phyloP scores from a whole-genome alignment of 1,284 basidiomycete species.

The Puccinia horiana region DNA sequence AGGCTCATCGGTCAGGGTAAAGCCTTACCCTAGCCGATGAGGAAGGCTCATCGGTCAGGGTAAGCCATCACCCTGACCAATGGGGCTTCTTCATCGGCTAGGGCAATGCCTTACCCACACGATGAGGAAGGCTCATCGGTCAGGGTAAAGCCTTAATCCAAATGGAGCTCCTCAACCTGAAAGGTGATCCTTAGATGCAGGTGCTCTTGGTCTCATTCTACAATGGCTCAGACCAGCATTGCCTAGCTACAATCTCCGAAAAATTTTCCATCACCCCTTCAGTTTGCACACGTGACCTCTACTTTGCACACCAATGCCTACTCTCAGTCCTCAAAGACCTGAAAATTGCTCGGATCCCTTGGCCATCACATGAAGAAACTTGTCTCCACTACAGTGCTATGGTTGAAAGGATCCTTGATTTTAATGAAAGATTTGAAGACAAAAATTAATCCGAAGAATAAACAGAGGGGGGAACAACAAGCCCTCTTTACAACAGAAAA shows the following conservation, averaged over 20 bases:
- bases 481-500: no score
- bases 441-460: no score
- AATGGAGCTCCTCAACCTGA: background rate
- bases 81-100: no score
- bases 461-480: no score
- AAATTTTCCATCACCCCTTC: background rate
- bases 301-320: background rate
- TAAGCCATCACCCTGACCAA: no score
- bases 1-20: no score
- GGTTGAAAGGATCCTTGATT: no score
- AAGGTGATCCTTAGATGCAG: background rate
- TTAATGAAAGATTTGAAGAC: no score
- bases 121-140: no score
- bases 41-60: no score
- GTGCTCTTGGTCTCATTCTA: background rate
- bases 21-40: no score
- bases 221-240: background rate
- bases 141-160: background rate
- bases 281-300: background rate
- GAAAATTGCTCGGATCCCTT: background rate
- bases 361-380: background rate
- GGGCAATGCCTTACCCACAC: no score
- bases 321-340: background rate
- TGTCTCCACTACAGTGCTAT: background rate
- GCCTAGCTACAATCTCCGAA: background rate